These are phyloP conservation scores for Boechera retrofracta DNA, from an alignment of 345 rosid species.

Conservation along the genomic window DNA sequence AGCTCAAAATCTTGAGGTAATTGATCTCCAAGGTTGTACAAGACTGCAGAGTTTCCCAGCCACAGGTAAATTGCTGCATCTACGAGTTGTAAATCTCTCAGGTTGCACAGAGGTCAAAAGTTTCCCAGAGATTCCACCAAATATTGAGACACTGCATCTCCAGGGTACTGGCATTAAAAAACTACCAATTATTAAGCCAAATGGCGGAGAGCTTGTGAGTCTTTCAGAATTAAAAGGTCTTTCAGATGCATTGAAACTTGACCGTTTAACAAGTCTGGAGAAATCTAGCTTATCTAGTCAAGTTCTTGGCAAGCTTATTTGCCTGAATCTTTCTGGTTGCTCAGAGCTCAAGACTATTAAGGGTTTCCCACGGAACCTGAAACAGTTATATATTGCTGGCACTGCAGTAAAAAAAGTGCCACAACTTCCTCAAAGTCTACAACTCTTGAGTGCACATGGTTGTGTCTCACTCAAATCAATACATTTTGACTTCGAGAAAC, in stretches of 20 bases:
- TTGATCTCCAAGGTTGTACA: constrained; percentile 14
- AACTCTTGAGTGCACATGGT: neutral
- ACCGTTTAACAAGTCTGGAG: neutral
- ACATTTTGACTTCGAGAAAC: too few species aligned
- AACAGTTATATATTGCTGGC: constrained; percentile 11
- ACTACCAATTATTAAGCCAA: neutral
- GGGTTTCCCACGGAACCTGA: constrained; percentile 19
- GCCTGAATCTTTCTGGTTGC: constrained; percentile 9
- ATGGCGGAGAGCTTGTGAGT: neutral
- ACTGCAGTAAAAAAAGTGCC: constrained; percentile 22
- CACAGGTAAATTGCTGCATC: neutral
- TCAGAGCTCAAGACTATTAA: neutral
- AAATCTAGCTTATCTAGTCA: neutral
- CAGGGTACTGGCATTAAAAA: neutral
- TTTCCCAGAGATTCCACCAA: neutral
- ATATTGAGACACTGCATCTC: neutral
- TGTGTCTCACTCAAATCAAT: constrained; percentile 15
- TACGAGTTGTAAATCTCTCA: constrained; percentile 1
- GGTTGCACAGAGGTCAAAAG: neutral
- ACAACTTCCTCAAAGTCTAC: constrained; percentile 34
- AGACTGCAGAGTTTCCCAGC: constrained; percentile 9
- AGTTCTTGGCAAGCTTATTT: constrained; percentile 4
- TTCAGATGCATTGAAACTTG: too few species aligned
- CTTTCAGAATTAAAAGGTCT: too few species aligned
- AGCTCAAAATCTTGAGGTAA: constrained; percentile 3